Evolutionary conservation across 192 early-diverging fungal species (phyloP).

Genomic region (Umbelopsis ramanniana): DNA sequence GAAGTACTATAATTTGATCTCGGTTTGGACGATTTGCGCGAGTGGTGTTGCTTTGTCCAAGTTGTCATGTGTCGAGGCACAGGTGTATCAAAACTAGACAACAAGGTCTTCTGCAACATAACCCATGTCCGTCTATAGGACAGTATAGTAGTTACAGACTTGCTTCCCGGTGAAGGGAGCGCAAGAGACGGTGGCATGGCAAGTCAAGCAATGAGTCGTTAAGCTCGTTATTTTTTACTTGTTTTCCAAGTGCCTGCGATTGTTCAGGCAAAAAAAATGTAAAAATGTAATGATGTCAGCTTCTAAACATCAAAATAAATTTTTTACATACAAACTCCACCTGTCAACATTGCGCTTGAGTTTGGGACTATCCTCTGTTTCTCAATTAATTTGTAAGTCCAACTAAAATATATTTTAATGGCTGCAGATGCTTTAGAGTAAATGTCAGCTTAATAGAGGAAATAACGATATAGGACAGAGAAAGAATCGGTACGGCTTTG

Average conservation of each 20-base stretch:
- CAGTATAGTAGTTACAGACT: constrained; percentile 19
- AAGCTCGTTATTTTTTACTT: constrained; percentile 20
- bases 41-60: constrained; percentile 11
- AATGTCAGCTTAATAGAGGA: too few relatives aligned
- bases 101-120: constrained; percentile 17
- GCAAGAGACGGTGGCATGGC: constrained; percentile 21
- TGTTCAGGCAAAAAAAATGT: constrained; percentile 23
- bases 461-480: too few relatives aligned
- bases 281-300: not conserved
- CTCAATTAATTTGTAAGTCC: too few relatives aligned
- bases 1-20: not conserved
- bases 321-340: too few relatives aligned
- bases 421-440: too few relatives aligned
- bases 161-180: constrained; percentile 23
- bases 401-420: too few relatives aligned
- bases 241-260: constrained; percentile 22
- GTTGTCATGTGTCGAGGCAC: not conserved
- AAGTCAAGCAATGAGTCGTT: constrained; percentile 5
- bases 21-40: not conserved
- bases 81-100: constrained; percentile 19
- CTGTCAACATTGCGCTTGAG: too few relatives aligned
- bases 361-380: too few relatives aligned
- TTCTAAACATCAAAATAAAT: too few relatives aligned
- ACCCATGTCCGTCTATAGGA: constrained; percentile 24
- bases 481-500: too few relatives aligned